phyloP scores from a whole-genome alignment of 495 filamentous ascomycete species.

The Penicillium coprophilum region DNA sequence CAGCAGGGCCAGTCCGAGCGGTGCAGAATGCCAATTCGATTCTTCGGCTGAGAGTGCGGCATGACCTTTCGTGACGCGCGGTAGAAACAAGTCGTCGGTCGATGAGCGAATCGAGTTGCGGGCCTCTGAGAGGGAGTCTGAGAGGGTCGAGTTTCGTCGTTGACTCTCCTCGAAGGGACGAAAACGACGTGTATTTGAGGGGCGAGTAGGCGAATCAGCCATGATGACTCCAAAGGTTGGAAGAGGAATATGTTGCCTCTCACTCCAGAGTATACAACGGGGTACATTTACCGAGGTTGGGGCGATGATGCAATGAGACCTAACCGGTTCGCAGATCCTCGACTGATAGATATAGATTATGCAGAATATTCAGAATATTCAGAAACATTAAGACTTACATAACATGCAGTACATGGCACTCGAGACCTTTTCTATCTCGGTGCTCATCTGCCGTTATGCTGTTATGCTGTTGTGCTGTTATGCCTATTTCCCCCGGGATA shows the following conservation, averaged over 20 bases:
- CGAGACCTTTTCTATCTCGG: no score
- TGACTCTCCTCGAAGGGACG: constrained; percentile 43
- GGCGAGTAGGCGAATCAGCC: constrained; percentile 19
- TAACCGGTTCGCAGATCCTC: constrained; percentile 1
- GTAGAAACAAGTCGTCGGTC: constrained; percentile 71
- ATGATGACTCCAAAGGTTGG: constrained; percentile 10
- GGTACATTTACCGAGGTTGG: neutral
- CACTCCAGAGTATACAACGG: neutral
- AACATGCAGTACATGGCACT: no score
- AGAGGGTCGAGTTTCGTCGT: constrained; percentile 73
- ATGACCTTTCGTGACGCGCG: constrained; percentile 41
- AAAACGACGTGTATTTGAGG: neutral
- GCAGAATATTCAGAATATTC: no score
- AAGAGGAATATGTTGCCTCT: neutral
- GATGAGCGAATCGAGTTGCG: constrained; percentile 65
- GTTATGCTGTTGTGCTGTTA: no score
- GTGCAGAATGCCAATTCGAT: constrained; percentile 72
- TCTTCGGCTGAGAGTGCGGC: constrained; percentile 43
- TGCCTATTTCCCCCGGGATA: no score
- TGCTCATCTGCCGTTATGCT: no score
- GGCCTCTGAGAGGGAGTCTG: constrained; percentile 67
- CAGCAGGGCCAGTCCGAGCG: constrained; percentile 77
- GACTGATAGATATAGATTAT: neutral
- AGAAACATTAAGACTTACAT: no score
- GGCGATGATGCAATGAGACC: neutral